Evolutionary conservation across 495 filamentous ascomycete genomes (phyloP), one percentile per base, ranked within the genome.

Genomic region (Aspergillus panamensis): DNA sequence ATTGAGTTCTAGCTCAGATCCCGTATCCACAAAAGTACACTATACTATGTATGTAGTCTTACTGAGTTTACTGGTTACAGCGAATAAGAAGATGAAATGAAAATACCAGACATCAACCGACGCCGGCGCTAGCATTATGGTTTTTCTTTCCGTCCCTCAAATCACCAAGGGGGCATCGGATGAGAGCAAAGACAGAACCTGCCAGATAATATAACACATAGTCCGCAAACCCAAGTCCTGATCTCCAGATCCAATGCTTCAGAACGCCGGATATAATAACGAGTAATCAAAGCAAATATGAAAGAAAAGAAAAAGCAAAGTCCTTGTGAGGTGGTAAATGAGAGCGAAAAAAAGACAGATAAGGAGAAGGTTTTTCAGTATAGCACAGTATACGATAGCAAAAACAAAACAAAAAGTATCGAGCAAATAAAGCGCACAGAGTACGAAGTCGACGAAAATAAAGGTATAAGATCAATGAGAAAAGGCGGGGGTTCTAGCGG

Each of bases 231-330:
- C 62, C 64, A 67, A 62, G 57, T 65, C 63, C 67, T 66, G 44
- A 68, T 69, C 58, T 63, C 71, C 69, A 58, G 61, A 71, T 66
- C 63, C 69, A 63, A 72, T 73, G 68, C 72, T 69, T 65, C 58
- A 69, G 49, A 74, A 70, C 70, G 68, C 68, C 66, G 14, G 57
- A 47, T 62, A 56, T 40, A 59, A 63, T 48, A 59, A 65, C 35
- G 53, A 45, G 29, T 49, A 63, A 25, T 25, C 25, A 50, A 57
- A 68, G 59, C 61, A 56, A 69, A 66, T 61, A 63, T 40, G 51
- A 64, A 61, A 69, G 62, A 61, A 69, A 62, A 65, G 51, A 39
- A 60, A 57, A 60, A 59, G 25, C 43, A 51, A 59, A 62, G 55
- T 51, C 52, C 62, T 59, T 25, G 59, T 55, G 65, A 63, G 62